Conservation (phyloP, 495 filamentous ascomycete species). For the Glarea lozoyensis region DNA sequence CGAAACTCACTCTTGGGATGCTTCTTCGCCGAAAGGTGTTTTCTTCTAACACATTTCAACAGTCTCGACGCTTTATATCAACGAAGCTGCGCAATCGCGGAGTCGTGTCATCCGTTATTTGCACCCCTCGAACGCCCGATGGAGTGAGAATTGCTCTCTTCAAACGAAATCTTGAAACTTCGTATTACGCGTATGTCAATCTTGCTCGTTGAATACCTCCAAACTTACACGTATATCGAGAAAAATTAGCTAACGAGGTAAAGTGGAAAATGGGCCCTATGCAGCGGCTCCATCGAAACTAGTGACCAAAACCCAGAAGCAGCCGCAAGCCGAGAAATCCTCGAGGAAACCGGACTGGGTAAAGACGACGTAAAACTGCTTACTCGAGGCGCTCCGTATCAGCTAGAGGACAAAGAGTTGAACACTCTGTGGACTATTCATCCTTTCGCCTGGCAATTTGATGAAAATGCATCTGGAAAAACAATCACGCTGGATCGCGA, state of each 20-base stretch:
- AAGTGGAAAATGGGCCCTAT: slow-evolving; percentile 21
- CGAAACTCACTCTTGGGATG: too few species aligned
- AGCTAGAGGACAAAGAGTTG: slow-evolving; percentile 43
- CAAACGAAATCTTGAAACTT: slow-evolving; percentile 16
- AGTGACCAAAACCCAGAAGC: slow-evolving; percentile 38
- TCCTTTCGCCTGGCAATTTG: slow-evolving; percentile 51
- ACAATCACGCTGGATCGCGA: slow-evolving; percentile 54
- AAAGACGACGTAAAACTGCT: slow-evolving; percentile 35
- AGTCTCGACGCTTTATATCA: slow-evolving; percentile 1
- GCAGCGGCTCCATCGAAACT: slow-evolving; percentile 41
- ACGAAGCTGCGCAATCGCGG: slow-evolving; percentile 9
- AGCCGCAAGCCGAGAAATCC: slow-evolving; percentile 53
- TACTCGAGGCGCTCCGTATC: slow-evolving; percentile 49
- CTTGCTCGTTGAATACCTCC: neutral
- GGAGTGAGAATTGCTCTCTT: slow-evolving; percentile 15
- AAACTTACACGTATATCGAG: neutral
- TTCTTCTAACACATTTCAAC: neutral
- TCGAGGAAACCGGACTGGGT: slow-evolving; percentile 51
- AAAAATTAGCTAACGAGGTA: neutral
- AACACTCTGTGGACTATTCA: slow-evolving; percentile 53
- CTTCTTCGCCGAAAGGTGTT: too few species aligned
- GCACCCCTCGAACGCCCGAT: slow-evolving; percentile 5
- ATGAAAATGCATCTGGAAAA: slow-evolving; percentile 21
- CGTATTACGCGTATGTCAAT: slow-evolving; percentile 13
- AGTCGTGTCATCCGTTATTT: slow-evolving; percentile 20